These are phyloP conservation scores for Boletus reticulatus DNA, from an alignment of 768 basidiomycete genomes.

Conservation along the genomic window DNA sequence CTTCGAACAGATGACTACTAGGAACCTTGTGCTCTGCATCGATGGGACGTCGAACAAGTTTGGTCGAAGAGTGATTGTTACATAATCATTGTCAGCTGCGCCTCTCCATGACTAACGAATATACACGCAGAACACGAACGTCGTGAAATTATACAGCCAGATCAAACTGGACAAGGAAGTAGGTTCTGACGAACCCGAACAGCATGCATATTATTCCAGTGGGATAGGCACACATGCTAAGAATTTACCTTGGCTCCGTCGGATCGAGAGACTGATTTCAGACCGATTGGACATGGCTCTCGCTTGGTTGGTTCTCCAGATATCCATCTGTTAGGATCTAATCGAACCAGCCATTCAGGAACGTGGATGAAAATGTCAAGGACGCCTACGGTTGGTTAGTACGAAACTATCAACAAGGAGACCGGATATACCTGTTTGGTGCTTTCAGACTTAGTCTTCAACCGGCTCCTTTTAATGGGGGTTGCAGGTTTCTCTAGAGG, in stretches of 20 bases:
- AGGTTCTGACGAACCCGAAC: neutral
- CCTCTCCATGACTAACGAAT: neutral
- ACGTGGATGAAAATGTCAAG: slow-evolving; percentile 32
- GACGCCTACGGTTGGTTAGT: slow-evolving; percentile 34
- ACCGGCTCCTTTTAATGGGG: too few relatives aligned
- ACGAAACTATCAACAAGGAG: slow-evolving; percentile 27
- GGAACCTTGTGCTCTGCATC: neutral
- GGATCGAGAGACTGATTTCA: neutral
- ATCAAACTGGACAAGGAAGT: neutral
- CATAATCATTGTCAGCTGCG: neutral
- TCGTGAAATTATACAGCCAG: neutral
- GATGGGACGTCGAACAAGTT: neutral
- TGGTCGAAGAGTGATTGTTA: neutral
- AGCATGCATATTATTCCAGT: neutral
- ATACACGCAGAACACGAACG: neutral
- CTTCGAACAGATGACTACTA: neutral
- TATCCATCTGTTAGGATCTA: neutral
- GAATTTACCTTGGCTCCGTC: neutral
- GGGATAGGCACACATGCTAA: neutral
- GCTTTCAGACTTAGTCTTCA: neutral
- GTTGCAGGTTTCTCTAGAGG: too few relatives aligned
- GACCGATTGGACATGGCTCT: neutral
- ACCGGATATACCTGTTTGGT: slow-evolving; percentile 7
- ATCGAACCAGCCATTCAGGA: slow-evolving; percentile 20
- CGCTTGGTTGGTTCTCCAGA: neutral